A percentile compares a stretch with the other conserved stretches of the same genome.
phyloP scores from a whole-genome alignment of 176 grass and related monocot species.

The Triticum aestivum region DNA sequence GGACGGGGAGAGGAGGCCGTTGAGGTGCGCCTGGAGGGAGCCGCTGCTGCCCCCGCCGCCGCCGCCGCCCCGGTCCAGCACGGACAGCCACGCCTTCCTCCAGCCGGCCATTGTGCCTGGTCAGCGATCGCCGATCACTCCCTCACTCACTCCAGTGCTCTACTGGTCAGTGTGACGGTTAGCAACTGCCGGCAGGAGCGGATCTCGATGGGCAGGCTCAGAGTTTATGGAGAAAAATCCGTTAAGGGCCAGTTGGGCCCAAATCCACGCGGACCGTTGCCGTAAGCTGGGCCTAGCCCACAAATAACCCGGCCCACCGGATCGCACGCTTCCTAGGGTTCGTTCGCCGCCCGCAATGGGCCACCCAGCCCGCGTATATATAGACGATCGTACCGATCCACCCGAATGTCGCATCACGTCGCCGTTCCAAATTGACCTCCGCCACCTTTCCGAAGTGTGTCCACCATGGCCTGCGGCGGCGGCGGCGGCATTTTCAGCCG shows the following conservation, averaged over 20 bases:
- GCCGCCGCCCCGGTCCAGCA: constrained; percentile 2
- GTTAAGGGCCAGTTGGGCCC: background rate
- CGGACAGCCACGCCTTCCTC: constrained; percentile 44
- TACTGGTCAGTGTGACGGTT: background rate
- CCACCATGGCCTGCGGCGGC: constrained; percentile 39
- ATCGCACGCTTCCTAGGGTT: constrained; percentile 12
- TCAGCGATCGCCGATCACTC: constrained; percentile 13
- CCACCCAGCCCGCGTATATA: background rate
- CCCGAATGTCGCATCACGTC: background rate
- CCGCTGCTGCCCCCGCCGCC: constrained; percentile 13
- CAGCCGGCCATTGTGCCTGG: constrained; percentile 22
- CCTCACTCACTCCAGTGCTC: background rate
- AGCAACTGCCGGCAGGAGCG: background rate
- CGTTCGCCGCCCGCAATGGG: background rate
- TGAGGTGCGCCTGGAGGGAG: constrained; percentile 28
- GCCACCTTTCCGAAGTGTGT: constrained; percentile 3
- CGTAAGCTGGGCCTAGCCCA: background rate
- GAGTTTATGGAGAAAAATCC: background rate
- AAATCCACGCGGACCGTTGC: background rate
- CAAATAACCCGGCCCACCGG: background rate
- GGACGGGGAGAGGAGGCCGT: constrained; percentile 25
- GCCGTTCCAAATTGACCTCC: background rate
- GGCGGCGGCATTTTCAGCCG: constrained; percentile 60
- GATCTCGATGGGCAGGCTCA: constrained; percentile 6
- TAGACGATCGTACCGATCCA: background rate